Percentiles rank a stretch among this genome's conserved stretches.
Conservation (phyloP, 805 yeast genomes). For the Candida khao-thaluensis region DNA sequence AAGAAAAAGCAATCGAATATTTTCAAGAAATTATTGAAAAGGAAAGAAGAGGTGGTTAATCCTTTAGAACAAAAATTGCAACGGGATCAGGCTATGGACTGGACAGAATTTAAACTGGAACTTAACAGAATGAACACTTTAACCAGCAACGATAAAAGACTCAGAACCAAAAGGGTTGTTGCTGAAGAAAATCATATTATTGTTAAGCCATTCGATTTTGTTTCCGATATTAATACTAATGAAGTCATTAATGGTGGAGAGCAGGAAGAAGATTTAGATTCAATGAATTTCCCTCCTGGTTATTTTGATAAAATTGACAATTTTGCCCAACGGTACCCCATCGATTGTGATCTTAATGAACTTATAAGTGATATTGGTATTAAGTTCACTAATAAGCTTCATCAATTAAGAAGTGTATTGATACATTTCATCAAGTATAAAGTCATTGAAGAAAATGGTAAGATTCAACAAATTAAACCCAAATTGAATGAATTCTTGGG, state of each 20-base stretch:
- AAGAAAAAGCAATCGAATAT: constrained; percentile 46
- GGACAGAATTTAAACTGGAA: constrained; percentile 50
- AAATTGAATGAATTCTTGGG: constrained; percentile 43
- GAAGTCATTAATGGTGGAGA: constrained; percentile 25
- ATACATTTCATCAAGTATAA: constrained; percentile 68
- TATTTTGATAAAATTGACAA: constrained; percentile 27
- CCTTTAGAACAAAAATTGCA: constrained; percentile 35
- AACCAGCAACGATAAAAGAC: constrained; percentile 64
- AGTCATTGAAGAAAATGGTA: constrained; percentile 38
- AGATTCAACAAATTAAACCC: constrained; percentile 38
- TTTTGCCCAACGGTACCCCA: constrained; percentile 31
- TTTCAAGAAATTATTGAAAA: constrained; percentile 41
- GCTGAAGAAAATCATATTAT: constrained; percentile 37
- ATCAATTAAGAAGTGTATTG: constrained; percentile 59
- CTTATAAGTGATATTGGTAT: constrained; percentile 41
- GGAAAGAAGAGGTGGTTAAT: constrained; percentile 25
- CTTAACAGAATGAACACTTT: constrained; percentile 72
- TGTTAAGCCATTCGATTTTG: constrained; percentile 42
- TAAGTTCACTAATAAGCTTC: constrained; percentile 43
- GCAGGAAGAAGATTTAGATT: constrained; percentile 12
- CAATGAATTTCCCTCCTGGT: constrained; percentile 15
- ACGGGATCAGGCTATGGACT: constrained; percentile 29
- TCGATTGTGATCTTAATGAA: constrained; percentile 36
- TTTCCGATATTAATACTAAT: constrained; percentile 42
- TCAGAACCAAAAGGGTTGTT: constrained; percentile 60